These are phyloP conservation scores for Combretum micranthum DNA, from an alignment of 345 rosid genomes.

Conservation along the genomic window DNA sequence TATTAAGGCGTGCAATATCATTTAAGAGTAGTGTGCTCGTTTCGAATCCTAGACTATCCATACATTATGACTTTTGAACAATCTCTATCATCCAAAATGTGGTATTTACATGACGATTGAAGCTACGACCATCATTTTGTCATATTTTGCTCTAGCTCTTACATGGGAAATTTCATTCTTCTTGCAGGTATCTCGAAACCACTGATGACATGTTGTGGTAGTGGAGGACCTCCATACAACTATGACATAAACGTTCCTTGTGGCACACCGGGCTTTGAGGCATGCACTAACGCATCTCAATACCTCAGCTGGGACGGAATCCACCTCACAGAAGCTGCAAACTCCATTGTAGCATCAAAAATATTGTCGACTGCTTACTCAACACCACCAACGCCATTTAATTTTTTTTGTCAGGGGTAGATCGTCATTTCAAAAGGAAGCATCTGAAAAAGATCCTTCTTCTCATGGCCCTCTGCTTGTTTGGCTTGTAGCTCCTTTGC, in stretches of 20 bases:
- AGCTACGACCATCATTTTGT: not conserved
- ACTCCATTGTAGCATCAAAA: constrained; percentile 46
- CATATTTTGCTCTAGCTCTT: not conserved
- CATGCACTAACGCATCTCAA: constrained; percentile 41
- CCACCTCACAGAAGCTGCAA: constrained; percentile 77
- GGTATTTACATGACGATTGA: too few species aligned
- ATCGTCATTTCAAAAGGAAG: constrained; percentile 2
- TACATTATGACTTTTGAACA: too few species aligned
- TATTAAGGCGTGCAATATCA: too few species aligned
- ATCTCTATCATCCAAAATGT: too few species aligned
- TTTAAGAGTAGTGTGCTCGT: too few species aligned
- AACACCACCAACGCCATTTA: constrained; percentile 35
- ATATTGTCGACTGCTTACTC: constrained; percentile 55
- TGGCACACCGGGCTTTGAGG: constrained; percentile 39
- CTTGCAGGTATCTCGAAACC: constrained; percentile 61
- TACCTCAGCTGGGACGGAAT: constrained; percentile 72
- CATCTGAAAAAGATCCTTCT: not conserved
- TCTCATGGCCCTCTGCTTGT: not conserved
- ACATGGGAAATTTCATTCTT: not conserved
- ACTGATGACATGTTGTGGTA: constrained; percentile 78
- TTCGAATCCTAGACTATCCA: too few species aligned
- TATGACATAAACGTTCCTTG: constrained; percentile 57
- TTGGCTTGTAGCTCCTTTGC: too few species aligned
- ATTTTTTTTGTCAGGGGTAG: constrained; percentile 40
- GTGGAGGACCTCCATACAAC: constrained; percentile 84